Percentiles rank a stretch among this genome's conserved stretches.
These are phyloP conservation scores for Knufia petricola DNA, from an alignment of 2,329 filamentous ascomycete species.

Conservation along the genomic window DNA sequence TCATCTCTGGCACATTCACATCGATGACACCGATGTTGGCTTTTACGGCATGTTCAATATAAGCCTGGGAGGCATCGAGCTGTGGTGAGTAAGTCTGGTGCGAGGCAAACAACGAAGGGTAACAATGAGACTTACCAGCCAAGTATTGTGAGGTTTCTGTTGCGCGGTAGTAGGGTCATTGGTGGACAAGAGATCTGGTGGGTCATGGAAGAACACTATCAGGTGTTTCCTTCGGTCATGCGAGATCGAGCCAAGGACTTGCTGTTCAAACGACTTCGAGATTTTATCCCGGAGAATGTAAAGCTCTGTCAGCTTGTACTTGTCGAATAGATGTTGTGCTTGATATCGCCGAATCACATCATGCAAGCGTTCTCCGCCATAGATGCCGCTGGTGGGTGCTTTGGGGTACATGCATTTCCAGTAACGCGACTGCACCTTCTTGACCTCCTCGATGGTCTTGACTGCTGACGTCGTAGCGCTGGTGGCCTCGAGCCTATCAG, in stretches of 20 bases:
- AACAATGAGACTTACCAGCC: constrained; percentile 58
- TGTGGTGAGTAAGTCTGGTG: constrained; percentile 32
- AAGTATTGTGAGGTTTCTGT: constrained; percentile 74
- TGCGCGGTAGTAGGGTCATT: constrained; percentile 61
- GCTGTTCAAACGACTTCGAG: constrained; percentile 71
- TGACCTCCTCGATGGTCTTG: constrained; percentile 48
- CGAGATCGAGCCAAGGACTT: constrained; percentile 66
- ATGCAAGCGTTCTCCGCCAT: constrained; percentile 56
- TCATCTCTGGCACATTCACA: constrained; percentile 74
- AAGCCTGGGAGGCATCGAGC: constrained; percentile 71
- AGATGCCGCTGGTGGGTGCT: constrained; percentile 34
- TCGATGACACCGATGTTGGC: constrained; percentile 79
- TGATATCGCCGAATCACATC: constrained; percentile 71
- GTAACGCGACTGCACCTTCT: constrained; percentile 53
- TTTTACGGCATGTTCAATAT: constrained; percentile 73
- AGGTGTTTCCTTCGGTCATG: constrained; percentile 59
- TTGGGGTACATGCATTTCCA: constrained; percentile 83
- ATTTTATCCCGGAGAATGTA: constrained; percentile 66
- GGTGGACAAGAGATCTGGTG: constrained; percentile 57
- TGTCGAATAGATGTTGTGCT: constrained; percentile 58
- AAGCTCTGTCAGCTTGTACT: constrained; percentile 68
- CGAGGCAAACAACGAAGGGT: background rate
- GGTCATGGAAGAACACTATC: constrained; percentile 78
- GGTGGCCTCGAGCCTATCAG: constrained; percentile 47
- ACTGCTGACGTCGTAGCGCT: constrained; percentile 44